Conservation (phyloP, 2,329 filamentous ascomycete species). For the Scytalidium sp. region DNA sequence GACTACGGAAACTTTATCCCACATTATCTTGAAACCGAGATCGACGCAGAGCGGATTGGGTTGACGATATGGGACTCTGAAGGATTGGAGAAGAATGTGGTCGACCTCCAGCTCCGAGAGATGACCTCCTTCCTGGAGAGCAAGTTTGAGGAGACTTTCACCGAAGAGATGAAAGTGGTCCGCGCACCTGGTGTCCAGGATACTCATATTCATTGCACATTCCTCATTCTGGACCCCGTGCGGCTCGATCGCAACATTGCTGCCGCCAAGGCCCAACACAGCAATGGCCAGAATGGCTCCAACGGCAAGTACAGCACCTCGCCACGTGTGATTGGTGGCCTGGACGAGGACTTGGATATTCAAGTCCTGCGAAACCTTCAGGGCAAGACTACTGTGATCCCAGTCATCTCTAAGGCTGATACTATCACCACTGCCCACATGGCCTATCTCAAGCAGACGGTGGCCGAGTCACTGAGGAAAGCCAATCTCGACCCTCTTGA, state of each 20-base stretch:
- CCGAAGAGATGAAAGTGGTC: slow-evolving; percentile 95
- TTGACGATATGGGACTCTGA: slow-evolving; percentile 96
- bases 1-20: slow-evolving; percentile 70
- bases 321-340: slow-evolving; percentile 55
- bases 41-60: slow-evolving; percentile 87
- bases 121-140: slow-evolving; percentile 91
- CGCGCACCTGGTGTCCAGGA: slow-evolving; percentile 90
- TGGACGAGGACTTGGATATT: slow-evolving; percentile 87
- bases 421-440: slow-evolving; percentile 96
- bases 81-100: slow-evolving; percentile 89
- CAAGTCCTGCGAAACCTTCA: slow-evolving; percentile 85
- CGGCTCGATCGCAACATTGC: slow-evolving; percentile 82
- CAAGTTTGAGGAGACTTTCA: slow-evolving; percentile 97
- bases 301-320: slow-evolving; percentile 44
- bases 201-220: slow-evolving; percentile 95
- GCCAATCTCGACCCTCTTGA: slow-evolving; percentile 86
- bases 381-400: slow-evolving; percentile 92
- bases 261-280: slow-evolving; percentile 52
- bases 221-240: slow-evolving; percentile 84
- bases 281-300: slow-evolving; percentile 45
- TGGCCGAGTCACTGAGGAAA: slow-evolving; percentile 84
- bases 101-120: slow-evolving; percentile 89
- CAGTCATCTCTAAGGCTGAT: slow-evolving; percentile 94
- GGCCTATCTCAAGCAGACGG: slow-evolving; percentile 83
- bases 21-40: slow-evolving; percentile 90